Evolutionary conservation across 768 basidiomycete species (phyloP), one percentile per base, ranked within the genome.

Genomic region (Lactifluus subvellereus): DNA sequence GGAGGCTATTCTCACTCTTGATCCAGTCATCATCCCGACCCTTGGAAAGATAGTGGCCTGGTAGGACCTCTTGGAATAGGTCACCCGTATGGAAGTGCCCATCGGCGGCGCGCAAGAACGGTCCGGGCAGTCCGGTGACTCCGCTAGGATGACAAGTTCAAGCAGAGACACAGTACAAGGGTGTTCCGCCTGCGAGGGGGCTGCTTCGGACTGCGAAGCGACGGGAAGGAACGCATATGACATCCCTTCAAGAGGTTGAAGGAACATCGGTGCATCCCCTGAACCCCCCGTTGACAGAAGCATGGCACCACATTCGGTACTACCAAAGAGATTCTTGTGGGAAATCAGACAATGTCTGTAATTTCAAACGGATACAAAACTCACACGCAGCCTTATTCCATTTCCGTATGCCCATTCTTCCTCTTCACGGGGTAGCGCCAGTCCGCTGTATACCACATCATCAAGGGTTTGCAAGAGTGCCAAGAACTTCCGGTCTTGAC

Each of bases 1-100:
- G 82, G 65, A 90, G 75, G 69, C 88, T 85, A 70, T 83, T 88
- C 70, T 88, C 86, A 43, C 84, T 85, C 76, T 91, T 91, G 72
- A 91, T 91, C 89, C 89, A 90, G 73, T 91, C 89, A 68, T 91
- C 89, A 64, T 89, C 83, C 47, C 89, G 82, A 30, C 89, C 89
- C 42, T 85, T 82, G 65, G 81, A 87, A 51, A 83, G 70, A 70
- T 86, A 91, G 67, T 74, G 75, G 0, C 86, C 87, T 1, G 82
- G 77, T 2, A 75, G 66, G 18, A 78, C 76, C 72, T 88, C 84
- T 69, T 83, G 80, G 77, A 91, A 91, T n/a, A 91, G 76, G 72
- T 91, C 89, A 1, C 89, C 89, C 14, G 89, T 90, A 71, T 89
- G 89, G 75, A 87, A 89, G 69, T 88, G 77, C 6, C 88, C 88